Evolutionary conservation across 177 flowering plant genomes (phyloP).

Genomic region (Vitis hybrid): DNA sequence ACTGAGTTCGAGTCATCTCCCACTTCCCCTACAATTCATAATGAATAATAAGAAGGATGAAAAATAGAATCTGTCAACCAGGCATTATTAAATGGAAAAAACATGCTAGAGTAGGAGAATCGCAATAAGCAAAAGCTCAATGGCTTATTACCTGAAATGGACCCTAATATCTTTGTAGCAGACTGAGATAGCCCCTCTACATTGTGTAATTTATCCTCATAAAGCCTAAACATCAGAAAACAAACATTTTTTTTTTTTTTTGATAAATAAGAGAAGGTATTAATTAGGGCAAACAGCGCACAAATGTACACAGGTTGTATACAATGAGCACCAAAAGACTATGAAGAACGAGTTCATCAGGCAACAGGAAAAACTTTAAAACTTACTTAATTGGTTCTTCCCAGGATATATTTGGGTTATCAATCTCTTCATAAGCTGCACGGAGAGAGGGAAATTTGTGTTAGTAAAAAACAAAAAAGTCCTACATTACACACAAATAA

Average conservation of each 20-base stretch:
- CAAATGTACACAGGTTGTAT: no score
- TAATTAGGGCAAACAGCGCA: no score
- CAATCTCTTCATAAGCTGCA: conserved; percentile 16
- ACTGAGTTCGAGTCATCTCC: conserved; percentile 18
- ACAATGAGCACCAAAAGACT: no score
- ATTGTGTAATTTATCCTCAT: conserved; percentile 10
- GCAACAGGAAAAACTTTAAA: not conserved
- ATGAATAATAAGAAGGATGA: conserved; percentile 5
- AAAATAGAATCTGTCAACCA: not conserved
- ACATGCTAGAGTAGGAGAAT: not conserved
- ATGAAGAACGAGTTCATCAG: not conserved
- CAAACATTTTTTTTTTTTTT: no score
- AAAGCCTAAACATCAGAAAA: conserved; percentile 1
- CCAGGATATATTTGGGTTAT: conserved; percentile 1
- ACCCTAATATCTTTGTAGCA: conserved; percentile 8
- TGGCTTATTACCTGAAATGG: conserved; percentile 17
- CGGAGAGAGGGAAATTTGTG: not conserved
- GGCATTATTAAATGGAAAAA: not conserved
- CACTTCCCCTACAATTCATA: conserved; percentile 18
- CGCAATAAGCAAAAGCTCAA: not conserved
- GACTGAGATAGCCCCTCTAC: conserved; percentile 12
- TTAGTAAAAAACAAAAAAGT: not conserved
- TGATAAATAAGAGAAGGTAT: no score
- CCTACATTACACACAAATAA: not conserved
- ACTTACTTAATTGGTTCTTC: conserved; percentile 16